Evolutionary conservation across 805 yeast species (phyloP), one percentile per base, ranked within the genome.

Genomic region (Nematodospora valgi): DNA sequence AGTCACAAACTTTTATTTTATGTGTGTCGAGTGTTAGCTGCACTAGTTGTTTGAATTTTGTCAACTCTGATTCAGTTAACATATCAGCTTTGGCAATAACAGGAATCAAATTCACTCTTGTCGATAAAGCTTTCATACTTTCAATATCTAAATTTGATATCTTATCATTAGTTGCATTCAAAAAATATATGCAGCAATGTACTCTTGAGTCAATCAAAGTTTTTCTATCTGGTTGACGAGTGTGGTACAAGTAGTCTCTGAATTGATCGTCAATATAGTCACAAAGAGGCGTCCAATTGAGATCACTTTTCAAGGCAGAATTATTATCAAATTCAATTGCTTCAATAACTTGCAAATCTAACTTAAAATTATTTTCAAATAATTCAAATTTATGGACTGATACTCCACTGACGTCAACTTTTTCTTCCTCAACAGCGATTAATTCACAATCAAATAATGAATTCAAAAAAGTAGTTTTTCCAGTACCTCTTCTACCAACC

Each of bases 181-280:
- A 67, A 54, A 91, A 85, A 63, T 87, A 91, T 29, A 91, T 56
- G 54, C 96, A 88, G 24, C 80, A 85, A 62, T 89, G 96, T 26
- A 89, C 81, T 35, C 95, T 72, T 44, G 72, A 62, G 52, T 89
- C 96, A 9, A n/a, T n/a, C n/a, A n/a, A n/a, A n/a, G n/a, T n/a
- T n/a, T n/a, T n/a, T n/a, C n/a, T n/a, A n/a, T n/a, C n/a, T n/a
- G n/a, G n/a, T n/a, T n/a, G n/a, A n/a, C n/a, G n/a, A n/a, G n/a
- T n/a, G n/a, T n/a, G n/a, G n/a, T n/a, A n/a, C 34, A 77, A 72
- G 74, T 79, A 59, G 62, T 58, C 58, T 76, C 78, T 43, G 56
- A 82, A 82, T 58, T 86, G 91, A 45, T 82, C 85, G 55, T 89
- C 96, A 42, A 91, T 74, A 49, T 75, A 87, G 47, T 80, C 76